Evolutionary conservation across 805 yeast genomes (phyloP).

Genomic region (Brettanomyces naardenensis): DNA sequence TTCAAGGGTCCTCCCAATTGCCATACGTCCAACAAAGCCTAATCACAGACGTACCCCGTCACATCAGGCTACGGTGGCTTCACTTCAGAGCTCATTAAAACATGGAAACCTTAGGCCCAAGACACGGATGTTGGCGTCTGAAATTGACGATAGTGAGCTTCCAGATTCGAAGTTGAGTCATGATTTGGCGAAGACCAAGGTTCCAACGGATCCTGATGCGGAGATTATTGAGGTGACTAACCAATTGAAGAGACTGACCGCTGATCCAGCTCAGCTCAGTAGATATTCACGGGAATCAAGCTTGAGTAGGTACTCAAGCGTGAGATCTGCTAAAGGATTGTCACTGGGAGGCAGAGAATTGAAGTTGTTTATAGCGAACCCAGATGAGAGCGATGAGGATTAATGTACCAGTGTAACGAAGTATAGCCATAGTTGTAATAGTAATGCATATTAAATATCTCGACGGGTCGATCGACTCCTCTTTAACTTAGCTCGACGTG

Average conservation of each 20-base stretch:
- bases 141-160: slow-evolving; percentile 58
- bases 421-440: too few species aligned
- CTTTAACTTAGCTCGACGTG: neutral
- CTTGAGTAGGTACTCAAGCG: slow-evolving; percentile 1
- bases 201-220: slow-evolving; percentile 27
- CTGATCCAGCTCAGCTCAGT: slow-evolving; percentile 4
- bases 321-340: slow-evolving; percentile 1
- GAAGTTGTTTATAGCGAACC: slow-evolving; percentile 47
- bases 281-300: slow-evolving; percentile 13
- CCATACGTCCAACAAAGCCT: slow-evolving; percentile 36
- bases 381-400: slow-evolving; percentile 34
- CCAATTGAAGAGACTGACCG: slow-evolving; percentile 21
- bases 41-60: slow-evolving; percentile 23
- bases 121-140: slow-evolving; percentile 64
- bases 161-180: slow-evolving; percentile 27
- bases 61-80: slow-evolving; percentile 14
- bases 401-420: too few species aligned
- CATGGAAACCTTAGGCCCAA: slow-evolving; percentile 59
- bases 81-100: slow-evolving; percentile 38
- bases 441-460: too few species aligned
- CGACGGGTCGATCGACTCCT: neutral
- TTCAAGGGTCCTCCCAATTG: slow-evolving; percentile 39
- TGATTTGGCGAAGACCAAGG: slow-evolving; percentile 18
- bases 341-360: slow-evolving; percentile 10
- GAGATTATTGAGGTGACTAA: slow-evolving; percentile 24